Evolutionary conservation across 306 rosid genomes (phyloP), one percentile per base, ranked within the genome.

Genomic region (Gleditsia sinensis): DNA sequence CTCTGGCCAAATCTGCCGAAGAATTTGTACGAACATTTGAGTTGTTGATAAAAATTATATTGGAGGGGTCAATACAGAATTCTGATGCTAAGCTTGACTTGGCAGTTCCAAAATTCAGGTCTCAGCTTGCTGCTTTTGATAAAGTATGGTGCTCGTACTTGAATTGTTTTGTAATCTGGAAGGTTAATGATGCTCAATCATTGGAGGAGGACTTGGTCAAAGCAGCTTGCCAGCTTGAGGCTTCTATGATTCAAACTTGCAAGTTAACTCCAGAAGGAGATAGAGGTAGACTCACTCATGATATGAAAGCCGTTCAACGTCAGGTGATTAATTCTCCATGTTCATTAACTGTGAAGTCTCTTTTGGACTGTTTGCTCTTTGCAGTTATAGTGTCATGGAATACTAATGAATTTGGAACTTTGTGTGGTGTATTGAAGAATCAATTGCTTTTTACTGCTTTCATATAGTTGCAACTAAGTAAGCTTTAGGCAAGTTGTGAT

Each of bases 151-250:
- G 98, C 85, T 80, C 87, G 16, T 94, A 94, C 84, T 77, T 94
- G 77, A 90, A 90, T 80, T 88, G 89, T 83, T 94, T 94, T 70
- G 97, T 89, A 70, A 79, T 71, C 3, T 94, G 98, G 98, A 94
- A 94, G 88, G 93, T 87, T 71, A 90, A 88, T 81, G 98, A 92
- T 88, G 98, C 98, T 25, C 89, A 77, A 65, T 80, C 75, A 13
- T 67, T 94, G 78, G 98, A 91, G 81, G 92, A 84, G n/a, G 98
- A 94, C 83, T 82, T 94, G 80, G 96, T 94, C 78, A 88, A 91
- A 85, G 97, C 98, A 76, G 98, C 97, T 60, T 94, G 98, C 82
- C 98, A 94, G 69, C 86, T 94, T 67, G 98, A 94, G 81, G 88
- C 92, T 69, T 94, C 98, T 56, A 94, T 94, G 96, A 85, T 94